Evolutionary conservation across 140 eudicot genomes (phyloP), one percentile per base, ranked within the genome.

Genomic region (Erigeron philadelphicus): DNA sequence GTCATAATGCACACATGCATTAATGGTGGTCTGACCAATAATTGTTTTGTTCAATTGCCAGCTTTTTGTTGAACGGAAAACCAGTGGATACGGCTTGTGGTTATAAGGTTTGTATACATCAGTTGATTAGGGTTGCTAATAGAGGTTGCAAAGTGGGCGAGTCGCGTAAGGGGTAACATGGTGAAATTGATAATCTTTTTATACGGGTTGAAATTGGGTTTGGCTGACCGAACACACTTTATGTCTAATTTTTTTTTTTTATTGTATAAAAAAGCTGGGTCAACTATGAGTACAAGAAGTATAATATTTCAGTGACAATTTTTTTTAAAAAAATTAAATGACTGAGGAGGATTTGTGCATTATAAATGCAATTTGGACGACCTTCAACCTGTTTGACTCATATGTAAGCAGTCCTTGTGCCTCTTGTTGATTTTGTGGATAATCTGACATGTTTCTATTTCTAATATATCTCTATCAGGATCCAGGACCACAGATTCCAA

Each of bases 401-500:
- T 58, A 71, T 71, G 46, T 48, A 17, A 61, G 77, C 45, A 49
- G 17, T 15, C 58, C 42, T 65, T 46, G 19, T 25, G 41, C 9
- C 55, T 53, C 17, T 8, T 40, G 60, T 46, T 72, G 54, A 64
- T 57, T 53, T 55, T 25, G 41, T 64, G 19, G 13, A 61, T 55
- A 19, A 11, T 77, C 17, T 73, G 35, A 40, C 58, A 38, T 11
- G 31, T 21, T 55, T 17, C n/a, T 55, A 23, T 40, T 42, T 59
- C 48, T 58, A 62, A 40, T 67, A 8, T 47, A 15, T 44, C 38
- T 16, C 68, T 70, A 18, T 41, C 80, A 91, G 97, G 95, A 88
- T 72, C 73, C 81, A 18, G 96, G 96, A 64, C 95, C 98, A 9
- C 98, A 92, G 74, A 57, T 73, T 75, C 98, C 98, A 45, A 88